Base-by-base conservation (phyloP, 2,329 filamentous ascomycete genomes). In the Colletotrichum kahawae region DNA sequence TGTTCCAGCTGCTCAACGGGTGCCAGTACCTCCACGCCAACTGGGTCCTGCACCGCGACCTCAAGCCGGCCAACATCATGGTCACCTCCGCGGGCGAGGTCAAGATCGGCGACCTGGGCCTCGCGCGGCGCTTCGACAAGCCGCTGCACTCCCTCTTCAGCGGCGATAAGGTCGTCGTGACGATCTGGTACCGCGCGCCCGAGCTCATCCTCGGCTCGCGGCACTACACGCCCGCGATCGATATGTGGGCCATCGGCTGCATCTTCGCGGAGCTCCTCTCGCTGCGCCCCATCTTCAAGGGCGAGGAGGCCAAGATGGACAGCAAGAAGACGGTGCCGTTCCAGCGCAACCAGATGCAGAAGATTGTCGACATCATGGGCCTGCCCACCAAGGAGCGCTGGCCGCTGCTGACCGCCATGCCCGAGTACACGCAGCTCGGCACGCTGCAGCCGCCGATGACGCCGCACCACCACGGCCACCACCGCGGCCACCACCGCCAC, bases 41-140 rank as follows among this genome's bases (percentile, higher is more conserved):
- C 83, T 99, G 97, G 97, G 95, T 99, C 48, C 90, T 99, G 75
- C 97, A 99, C 84, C 95, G 97, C 60, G 97, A 99, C 84, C 89
- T 99, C 67, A 99, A 99, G 83, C 97, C 97, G 4, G 97, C 97
- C 79, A 99, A 99, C 83, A 99, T 99, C 85, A 98, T 99, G 93
- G 96, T 99, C 63, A 98, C 96, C 1, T 97, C 95, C 8, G 87
- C 88, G 7, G 97, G 97, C 13, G 94, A 95, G 77, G 95, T 99
- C 79, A 97, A 97, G 82, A 98, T 99, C 78, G 97, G 97, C 54
- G 97, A 99, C 84, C 87, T 99, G 54, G 97, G 97, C 4, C 90
- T 99, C 2, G 97, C 97, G 9, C 93, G 97, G 21, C 89, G 98
- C 3, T 98, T 98, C 84, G 94, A 97, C 86, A 98, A 98, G 82